Percentiles rank a stretch among this genome's conserved stretches.
Evolutionary conservation across 441 rosid species (phyloP).

Genomic region (Bruguiera hainesii): DNA sequence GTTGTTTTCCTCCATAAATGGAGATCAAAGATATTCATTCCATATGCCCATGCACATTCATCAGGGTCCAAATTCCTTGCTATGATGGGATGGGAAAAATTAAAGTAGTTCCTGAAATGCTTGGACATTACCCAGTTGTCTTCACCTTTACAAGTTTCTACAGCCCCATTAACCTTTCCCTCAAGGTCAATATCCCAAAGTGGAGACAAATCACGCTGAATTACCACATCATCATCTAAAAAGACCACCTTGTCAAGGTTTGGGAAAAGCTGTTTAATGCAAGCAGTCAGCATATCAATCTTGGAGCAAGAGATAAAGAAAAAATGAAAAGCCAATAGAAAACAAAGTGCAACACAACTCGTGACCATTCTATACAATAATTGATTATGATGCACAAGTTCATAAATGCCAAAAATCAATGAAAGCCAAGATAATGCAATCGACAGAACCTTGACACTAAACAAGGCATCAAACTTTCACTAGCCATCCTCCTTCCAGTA

Average conservation of each 20-base stretch:
- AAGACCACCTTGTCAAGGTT: constrained; percentile 93
- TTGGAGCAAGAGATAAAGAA: background rate
- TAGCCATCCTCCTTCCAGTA: background rate
- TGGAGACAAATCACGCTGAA: constrained; percentile 86
- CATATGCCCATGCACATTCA: constrained; percentile 99
- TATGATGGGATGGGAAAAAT: constrained; percentile 90
- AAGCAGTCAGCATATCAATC: constrained; percentile 21
- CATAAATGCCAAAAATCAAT: constrained; percentile 1
- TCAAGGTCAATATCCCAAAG: constrained; percentile 91
- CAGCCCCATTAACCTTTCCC: constrained; percentile 97
- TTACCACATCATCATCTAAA: constrained; percentile 91
- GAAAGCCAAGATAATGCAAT: background rate
- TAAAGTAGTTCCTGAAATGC: constrained; percentile 91
- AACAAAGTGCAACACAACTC: constrained; percentile 3
- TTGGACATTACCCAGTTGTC: constrained; percentile 99
- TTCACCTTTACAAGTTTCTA: constrained; percentile 95
- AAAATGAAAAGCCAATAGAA: background rate
- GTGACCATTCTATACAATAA: background rate
- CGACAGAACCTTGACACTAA: background rate
- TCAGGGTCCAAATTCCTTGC: constrained; percentile 72
- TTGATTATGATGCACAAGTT: constrained; percentile 1
- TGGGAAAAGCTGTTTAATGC: constrained; percentile 78
- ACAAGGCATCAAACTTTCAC: background rate
- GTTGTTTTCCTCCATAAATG: constrained; percentile 82
- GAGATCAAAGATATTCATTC: constrained; percentile 96